Percentiles rank a stretch among this genome's conserved stretches.
phyloP scores from a whole-genome alignment of 1,284 basidiomycete species.

The Caloboletus inedulis region DNA sequence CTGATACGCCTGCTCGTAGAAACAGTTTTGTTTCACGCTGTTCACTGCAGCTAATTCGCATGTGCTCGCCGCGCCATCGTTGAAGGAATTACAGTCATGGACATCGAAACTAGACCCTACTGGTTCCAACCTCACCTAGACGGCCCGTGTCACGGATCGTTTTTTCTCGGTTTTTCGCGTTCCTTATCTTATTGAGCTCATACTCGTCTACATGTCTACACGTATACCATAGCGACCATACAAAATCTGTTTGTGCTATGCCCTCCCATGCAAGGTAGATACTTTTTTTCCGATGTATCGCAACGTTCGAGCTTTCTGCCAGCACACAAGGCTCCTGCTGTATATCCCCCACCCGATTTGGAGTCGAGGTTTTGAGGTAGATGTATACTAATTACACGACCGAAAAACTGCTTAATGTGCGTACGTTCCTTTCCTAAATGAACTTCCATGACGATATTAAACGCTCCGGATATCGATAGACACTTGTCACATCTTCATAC shows the following conservation, averaged over 20 bases:
- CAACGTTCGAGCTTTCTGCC: slow-evolving; percentile 4
- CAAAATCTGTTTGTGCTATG: slow-evolving; percentile 17
- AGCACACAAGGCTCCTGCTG: too few relatives aligned
- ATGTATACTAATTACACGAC: neutral
- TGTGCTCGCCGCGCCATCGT: slow-evolving; percentile 74
- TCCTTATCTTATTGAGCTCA: slow-evolving; percentile 24
- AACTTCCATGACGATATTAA: slow-evolving; percentile 1
- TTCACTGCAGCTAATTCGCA: slow-evolving; percentile 90
- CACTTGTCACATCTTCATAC: slow-evolving; percentile 10
- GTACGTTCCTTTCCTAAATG: slow-evolving; percentile 1
- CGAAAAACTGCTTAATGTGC: neutral
- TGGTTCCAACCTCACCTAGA: slow-evolving; percentile 46
- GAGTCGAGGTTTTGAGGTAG: neutral
- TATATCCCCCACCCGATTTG: neutral
- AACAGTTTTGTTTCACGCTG: slow-evolving; percentile 79
- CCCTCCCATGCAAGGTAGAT: neutral
- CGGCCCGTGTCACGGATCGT: neutral
- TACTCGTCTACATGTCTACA: slow-evolving; percentile 20
- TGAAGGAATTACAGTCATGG: slow-evolving; percentile 83
- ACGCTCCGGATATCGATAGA: slow-evolving; percentile 1
- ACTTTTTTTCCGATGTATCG: slow-evolving; percentile 4
- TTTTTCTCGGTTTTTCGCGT: slow-evolving; percentile 8
- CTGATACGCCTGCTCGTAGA: slow-evolving; percentile 46
- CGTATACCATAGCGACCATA: slow-evolving; percentile 29
- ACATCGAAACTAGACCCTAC: slow-evolving; percentile 78